Conservation (phyloP, 306 rosid species). For the Vachellia collinsii region DNA sequence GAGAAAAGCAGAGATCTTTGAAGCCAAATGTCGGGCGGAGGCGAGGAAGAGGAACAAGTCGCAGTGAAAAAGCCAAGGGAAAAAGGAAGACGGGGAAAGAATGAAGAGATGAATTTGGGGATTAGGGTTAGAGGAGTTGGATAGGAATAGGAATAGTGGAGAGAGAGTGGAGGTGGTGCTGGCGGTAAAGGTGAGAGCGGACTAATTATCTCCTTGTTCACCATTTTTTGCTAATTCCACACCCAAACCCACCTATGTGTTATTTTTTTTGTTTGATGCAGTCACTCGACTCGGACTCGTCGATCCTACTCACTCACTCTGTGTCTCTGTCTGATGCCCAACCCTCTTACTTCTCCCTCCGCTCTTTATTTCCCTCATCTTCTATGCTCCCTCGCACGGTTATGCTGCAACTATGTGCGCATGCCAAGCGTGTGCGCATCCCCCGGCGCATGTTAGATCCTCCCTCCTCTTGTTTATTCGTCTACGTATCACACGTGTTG, state of each 20-base stretch:
- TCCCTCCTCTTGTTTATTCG: background rate
- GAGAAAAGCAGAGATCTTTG: no score
- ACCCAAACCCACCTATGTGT: slow-evolving; percentile 45
- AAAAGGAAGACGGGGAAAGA: slow-evolving; percentile 1
- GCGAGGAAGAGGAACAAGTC: background rate
- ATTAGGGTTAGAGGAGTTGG: slow-evolving; percentile 47
- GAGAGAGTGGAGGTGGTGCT: slow-evolving; percentile 42
- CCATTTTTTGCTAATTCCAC: slow-evolving; percentile 77
- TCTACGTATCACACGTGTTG: slow-evolving; percentile 27
- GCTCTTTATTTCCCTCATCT: slow-evolving; percentile 35
- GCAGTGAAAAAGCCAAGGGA: slow-evolving; percentile 13
- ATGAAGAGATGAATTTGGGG: slow-evolving; percentile 25
- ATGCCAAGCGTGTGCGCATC: slow-evolving; percentile 39
- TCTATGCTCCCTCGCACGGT: slow-evolving; percentile 37
- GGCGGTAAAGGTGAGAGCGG: slow-evolving; percentile 46
- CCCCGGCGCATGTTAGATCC: slow-evolving; percentile 1
- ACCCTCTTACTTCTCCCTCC: slow-evolving; percentile 27
- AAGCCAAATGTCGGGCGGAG: no score
- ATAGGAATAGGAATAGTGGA: slow-evolving; percentile 42
- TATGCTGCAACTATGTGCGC: slow-evolving; percentile 65
- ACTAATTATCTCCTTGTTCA: slow-evolving; percentile 61
- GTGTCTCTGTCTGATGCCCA: slow-evolving; percentile 26
- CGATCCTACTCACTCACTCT: slow-evolving; percentile 21
- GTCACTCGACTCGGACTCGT: slow-evolving; percentile 47
- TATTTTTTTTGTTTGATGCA: slow-evolving; percentile 37